These are phyloP conservation scores for Trifolium pratense DNA, from an alignment of 306 rosid genomes.

Conservation along the genomic window DNA sequence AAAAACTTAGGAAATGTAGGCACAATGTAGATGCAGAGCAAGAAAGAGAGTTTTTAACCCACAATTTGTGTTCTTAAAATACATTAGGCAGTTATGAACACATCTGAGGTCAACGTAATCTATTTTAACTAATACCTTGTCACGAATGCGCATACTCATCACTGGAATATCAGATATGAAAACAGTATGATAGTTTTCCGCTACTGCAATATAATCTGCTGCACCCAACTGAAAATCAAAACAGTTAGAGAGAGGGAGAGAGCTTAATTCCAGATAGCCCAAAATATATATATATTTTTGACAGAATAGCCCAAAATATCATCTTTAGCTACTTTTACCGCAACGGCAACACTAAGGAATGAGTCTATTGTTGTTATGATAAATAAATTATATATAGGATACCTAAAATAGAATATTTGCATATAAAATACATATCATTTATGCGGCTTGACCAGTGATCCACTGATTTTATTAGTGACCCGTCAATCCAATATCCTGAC, in stretches of 20 bases:
- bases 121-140: constrained; percentile 63
- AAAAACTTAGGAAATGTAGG: constrained; percentile 19
- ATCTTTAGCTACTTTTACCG: neutral
- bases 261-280: neutral
- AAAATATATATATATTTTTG: neutral
- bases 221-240: constrained; percentile 81
- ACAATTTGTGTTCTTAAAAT: neutral
- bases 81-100: constrained; percentile 23
- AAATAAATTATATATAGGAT: neutral
- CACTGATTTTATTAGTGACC: neutral
- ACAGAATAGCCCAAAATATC: constrained; percentile 5
- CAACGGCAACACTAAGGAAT: neutral
- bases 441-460: neutral
- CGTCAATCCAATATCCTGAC: neutral
- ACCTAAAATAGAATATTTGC: neutral
- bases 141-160: constrained; percentile 95
- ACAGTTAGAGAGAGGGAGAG: constrained; percentile 25
- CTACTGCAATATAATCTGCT: constrained; percentile 97
- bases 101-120: constrained; percentile 24
- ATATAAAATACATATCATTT: neutral
- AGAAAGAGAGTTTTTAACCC: constrained; percentile 27
- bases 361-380: neutral
- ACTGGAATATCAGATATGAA: constrained; percentile 83
- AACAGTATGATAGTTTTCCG: constrained; percentile 87
- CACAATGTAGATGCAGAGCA: constrained; percentile 6